These are phyloP conservation scores for Paratinospora sagittata DNA, from an alignment of 164 flowering plant species.

Conservation along the genomic window DNA sequence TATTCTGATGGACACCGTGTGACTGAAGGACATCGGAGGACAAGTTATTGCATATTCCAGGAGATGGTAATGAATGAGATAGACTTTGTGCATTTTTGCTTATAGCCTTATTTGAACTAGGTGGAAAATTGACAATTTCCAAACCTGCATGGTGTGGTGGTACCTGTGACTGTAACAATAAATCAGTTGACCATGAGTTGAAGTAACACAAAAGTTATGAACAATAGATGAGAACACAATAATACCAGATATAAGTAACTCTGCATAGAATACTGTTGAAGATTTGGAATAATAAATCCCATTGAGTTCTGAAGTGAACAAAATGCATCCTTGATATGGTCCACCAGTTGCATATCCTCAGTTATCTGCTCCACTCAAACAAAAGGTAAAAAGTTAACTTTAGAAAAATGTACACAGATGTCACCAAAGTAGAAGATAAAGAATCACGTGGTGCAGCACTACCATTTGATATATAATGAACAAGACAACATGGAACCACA, in stretches of 20 bases:
- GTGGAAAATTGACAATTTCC: slow-evolving; percentile 19
- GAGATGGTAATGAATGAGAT: slow-evolving; percentile 17
- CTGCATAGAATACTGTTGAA: slow-evolving; percentile 18
- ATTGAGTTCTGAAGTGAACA: slow-evolving; percentile 35
- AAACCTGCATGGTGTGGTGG: slow-evolving; percentile 23
- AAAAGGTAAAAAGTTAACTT: slow-evolving; percentile 6
- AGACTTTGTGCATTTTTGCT: slow-evolving; percentile 22
- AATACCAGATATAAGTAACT: slow-evolving; percentile 31
- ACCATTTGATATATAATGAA: not conserved
- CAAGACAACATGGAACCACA: not conserved
- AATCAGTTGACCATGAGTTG: slow-evolving; percentile 1
- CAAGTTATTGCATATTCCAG: slow-evolving; percentile 12
- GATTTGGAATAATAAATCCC: slow-evolving; percentile 21
- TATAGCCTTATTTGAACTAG: slow-evolving; percentile 15
- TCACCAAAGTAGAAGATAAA: not conserved
- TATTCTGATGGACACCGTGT: slow-evolving; percentile 19
- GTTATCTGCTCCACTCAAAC: slow-evolving; percentile 36
- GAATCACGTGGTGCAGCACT: not conserved
- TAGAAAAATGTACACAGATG: not conserved
- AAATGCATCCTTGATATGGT: slow-evolving; percentile 43
- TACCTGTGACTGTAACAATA: slow-evolving; percentile 31
- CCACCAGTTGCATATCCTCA: slow-evolving; percentile 51
- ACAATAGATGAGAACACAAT: slow-evolving; percentile 14
- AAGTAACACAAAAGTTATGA: not conserved
- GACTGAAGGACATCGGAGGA: slow-evolving; percentile 12